Conservation (phyloP, 2,329 filamentous ascomycete genomes). For the Rhinocladiella similis region DNA sequence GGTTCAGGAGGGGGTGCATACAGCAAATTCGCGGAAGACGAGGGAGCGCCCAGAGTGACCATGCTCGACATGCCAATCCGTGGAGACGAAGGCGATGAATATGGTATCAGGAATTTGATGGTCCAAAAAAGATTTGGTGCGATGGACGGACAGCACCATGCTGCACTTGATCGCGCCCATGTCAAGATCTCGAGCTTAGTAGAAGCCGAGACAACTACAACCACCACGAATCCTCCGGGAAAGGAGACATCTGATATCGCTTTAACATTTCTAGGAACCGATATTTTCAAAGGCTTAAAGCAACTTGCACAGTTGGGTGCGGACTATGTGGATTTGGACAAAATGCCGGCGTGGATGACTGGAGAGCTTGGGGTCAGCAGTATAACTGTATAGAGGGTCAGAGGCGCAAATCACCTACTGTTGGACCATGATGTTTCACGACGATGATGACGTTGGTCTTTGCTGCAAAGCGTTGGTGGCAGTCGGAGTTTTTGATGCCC, state of each 20-base stretch:
- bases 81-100: constrained; percentile 3
- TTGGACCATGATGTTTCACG: background rate
- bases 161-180: constrained; percentile 25
- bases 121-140: constrained; percentile 24
- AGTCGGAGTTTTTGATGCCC: too few relatives aligned
- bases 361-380: constrained; percentile 80
- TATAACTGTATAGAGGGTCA: constrained; percentile 55
- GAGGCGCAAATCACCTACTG: too few relatives aligned
- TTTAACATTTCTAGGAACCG: constrained; percentile 70
- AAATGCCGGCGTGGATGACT: constrained; percentile 88
- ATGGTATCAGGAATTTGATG: background rate
- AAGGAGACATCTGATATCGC: constrained; percentile 33
- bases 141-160: constrained; percentile 17
- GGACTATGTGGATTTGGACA: constrained; percentile 64
- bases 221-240: background rate
- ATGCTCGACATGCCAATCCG: too few relatives aligned
- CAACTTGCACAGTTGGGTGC: constrained; percentile 71
- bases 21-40: constrained; percentile 62
- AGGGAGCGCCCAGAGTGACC: background rate
- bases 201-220: background rate
- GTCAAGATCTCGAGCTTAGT: constrained; percentile 16
- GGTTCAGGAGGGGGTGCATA: constrained; percentile 77
- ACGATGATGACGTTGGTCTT: background rate
- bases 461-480: background rate
- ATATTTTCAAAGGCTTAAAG: constrained; percentile 79